Evolutionary conservation across 2,329 filamentous ascomycete genomes (phyloP).

Genomic region (Penicillium corylophilum): DNA sequence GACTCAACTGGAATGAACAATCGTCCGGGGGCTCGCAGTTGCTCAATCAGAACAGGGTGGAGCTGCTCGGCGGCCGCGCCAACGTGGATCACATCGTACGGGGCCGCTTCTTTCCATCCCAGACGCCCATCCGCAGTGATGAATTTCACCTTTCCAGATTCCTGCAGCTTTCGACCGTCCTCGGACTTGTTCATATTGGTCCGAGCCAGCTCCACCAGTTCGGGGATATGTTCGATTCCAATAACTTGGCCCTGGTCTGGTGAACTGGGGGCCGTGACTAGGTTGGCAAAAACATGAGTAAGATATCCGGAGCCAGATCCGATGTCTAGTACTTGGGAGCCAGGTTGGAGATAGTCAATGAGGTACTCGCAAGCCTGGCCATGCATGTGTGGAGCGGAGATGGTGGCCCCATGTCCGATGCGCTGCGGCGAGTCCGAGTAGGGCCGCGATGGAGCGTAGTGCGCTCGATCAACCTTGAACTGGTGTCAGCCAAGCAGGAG

Average conservation of each 20-base stretch:
- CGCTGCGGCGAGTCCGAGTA: conserved; percentile 72
- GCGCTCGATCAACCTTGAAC: conserved; percentile 74
- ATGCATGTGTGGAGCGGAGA: conserved; percentile 73
- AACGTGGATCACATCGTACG: conserved; percentile 94
- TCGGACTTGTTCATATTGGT: conserved; percentile 65
- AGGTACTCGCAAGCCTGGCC: conserved; percentile 64
- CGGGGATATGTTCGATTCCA: conserved; percentile 71
- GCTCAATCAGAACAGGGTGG: conserved; percentile 70
- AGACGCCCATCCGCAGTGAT: conserved; percentile 71
- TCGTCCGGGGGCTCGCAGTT: conserved; percentile 75
- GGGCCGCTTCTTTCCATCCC: conserved; percentile 59
- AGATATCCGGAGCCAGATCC: conserved; percentile 79
- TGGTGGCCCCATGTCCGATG: conserved; percentile 68
- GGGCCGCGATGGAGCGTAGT: conserved; percentile 71
- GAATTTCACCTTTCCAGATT: conserved; percentile 66
- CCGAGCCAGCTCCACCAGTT: conserved; percentile 62
- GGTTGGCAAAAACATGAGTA: conserved; percentile 80
- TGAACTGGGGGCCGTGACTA: conserved; percentile 51
- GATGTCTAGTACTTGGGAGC: conserved; percentile 65
- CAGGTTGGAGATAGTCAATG: conserved; percentile 56
- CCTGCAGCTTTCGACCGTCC: conserved; percentile 60
- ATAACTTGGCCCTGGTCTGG: conserved; percentile 54
- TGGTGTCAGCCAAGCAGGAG: conserved; percentile 11
- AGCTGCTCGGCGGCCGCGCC: conserved; percentile 78
- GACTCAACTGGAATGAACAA: conserved; percentile 64